Base-by-base conservation (phyloP, 805 yeast species). In the Candida gorgasii region DNA sequence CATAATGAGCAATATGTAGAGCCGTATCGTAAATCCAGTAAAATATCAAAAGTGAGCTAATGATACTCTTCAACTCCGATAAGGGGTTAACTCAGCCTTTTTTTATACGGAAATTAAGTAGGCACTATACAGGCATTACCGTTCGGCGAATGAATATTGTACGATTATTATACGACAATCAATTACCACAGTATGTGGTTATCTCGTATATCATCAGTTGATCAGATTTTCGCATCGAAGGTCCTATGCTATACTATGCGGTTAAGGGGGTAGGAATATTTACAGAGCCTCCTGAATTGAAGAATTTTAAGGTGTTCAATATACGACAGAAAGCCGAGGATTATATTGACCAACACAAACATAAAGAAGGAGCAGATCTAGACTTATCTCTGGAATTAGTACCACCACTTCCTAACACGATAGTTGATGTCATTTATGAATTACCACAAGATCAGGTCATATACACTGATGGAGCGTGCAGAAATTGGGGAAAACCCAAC, bases 401-500 rank as follows among this genome's bases (percentile, higher is more conserved):
- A 18, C 14, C 19, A 8, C 28, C 37, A 3, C 17, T 34, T 22
- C 8, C 20, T 8, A 34, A 13, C 14, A 34, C 28, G 4, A 34
- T 36, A 13, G 26, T 24, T 27, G 19, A 16, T 4, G 41, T 38
- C 8, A 17, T 23, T 3, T 34, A 34, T 13, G 19, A 34, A 4
- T 8, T 34, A 22, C 28, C 29, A 9, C 37, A 20, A 15, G 19
- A 23, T 34, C 16, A 34, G 18, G 24, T 14, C 11, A 67, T 88
- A 0, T 89, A 78, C 54, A 82, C 88, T 14, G 97, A 89, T 61
- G 97, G 97, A 0, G 86, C 95, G 0, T 71, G 82, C 0, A 64
- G 81, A 8, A 74, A 78, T 5, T 83, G 84, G 52, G 89, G 89
- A 0, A 65, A 55, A 15, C 35, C 39, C 0, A 27, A 44, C 20